Evolutionary conservation across 2,329 filamentous ascomycete species (phyloP).

Genomic region (Hysterium pulicare): DNA sequence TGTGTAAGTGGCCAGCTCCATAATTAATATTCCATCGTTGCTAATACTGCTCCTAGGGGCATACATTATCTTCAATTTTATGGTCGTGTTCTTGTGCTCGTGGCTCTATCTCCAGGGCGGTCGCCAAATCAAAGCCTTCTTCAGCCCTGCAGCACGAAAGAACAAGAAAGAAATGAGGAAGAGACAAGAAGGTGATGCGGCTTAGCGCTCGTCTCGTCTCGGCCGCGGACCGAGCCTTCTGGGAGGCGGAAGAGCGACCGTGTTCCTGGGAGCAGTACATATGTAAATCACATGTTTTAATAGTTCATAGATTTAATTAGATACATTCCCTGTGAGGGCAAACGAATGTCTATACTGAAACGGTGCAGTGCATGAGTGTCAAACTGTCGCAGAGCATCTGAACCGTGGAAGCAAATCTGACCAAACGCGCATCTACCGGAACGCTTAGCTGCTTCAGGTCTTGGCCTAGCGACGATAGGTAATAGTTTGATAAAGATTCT

Average conservation of each 20-base stretch:
- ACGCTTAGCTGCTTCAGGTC: too few relatives aligned
- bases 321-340: too few relatives aligned
- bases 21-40: slow-evolving; percentile 8
- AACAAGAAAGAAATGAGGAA: slow-evolving; percentile 29
- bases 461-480: too few relatives aligned
- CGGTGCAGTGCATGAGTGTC: too few relatives aligned
- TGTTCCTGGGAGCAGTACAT: too few relatives aligned
- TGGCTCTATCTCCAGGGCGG: slow-evolving; percentile 53
- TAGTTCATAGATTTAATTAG: too few relatives aligned
- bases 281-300: too few relatives aligned
- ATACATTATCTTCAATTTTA: slow-evolving; percentile 64
- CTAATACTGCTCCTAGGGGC: slow-evolving; percentile 31
- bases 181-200: slow-evolving; percentile 21
- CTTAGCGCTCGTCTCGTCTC: slow-evolving; percentile 10
- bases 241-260: too few relatives aligned
- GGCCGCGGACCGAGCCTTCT: background rate
- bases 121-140: slow-evolving; percentile 31
- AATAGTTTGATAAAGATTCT: background rate
- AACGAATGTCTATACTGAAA: too few relatives aligned
- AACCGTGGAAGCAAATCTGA: too few relatives aligned
- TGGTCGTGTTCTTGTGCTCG: slow-evolving; percentile 50
- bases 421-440: too few relatives aligned
- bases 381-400: too few relatives aligned
- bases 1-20: slow-evolving; percentile 37
- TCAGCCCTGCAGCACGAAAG: slow-evolving; percentile 33